Conservation (phyloP, 2,329 filamentous ascomycete genomes). For the Aspergillus ochraceus region DNA sequence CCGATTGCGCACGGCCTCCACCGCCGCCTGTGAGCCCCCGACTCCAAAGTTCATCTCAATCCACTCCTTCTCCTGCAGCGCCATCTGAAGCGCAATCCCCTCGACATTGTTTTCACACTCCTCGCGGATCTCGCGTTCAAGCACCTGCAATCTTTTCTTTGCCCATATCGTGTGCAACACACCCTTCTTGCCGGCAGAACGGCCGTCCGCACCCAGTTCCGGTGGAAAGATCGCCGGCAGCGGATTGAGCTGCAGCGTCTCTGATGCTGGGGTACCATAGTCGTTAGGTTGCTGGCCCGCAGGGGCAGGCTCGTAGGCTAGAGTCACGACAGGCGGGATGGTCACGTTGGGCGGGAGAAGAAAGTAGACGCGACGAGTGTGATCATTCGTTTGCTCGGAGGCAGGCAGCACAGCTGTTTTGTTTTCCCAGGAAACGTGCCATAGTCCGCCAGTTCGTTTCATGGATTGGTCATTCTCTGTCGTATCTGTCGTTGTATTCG, state of each 20-base stretch:
- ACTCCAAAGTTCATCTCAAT: constrained; percentile 79
- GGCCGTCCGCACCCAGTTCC: constrained; percentile 66
- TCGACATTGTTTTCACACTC: constrained; percentile 75
- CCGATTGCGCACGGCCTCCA: constrained; percentile 12
- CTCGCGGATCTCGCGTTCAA: constrained; percentile 73
- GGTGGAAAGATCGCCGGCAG: constrained; percentile 84
- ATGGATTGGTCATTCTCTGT: neutral
- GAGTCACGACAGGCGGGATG: constrained; percentile 70
- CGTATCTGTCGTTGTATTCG: too few relatives aligned
- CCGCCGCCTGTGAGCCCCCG: constrained; percentile 37
- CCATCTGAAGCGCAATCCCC: constrained; percentile 82
- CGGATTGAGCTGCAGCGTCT: constrained; percentile 67
- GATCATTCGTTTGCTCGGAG: constrained; percentile 56
- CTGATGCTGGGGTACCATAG: neutral
- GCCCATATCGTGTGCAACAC: constrained; percentile 91
- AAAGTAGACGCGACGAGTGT: constrained; percentile 71
- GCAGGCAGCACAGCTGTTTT: constrained; percentile 72
- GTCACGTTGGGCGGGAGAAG: constrained; percentile 70
- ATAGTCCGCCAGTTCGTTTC: constrained; percentile 48
- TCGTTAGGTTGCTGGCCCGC: constrained; percentile 13
- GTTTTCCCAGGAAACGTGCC: constrained; percentile 82
- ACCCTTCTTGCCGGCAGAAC: constrained; percentile 70
- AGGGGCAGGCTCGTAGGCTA: constrained; percentile 52
- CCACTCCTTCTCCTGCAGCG: constrained; percentile 78
- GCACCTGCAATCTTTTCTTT: constrained; percentile 72